These are phyloP conservation scores for Starmerella stellata DNA, from an alignment of 805 yeast genomes.

Conservation along the genomic window DNA sequence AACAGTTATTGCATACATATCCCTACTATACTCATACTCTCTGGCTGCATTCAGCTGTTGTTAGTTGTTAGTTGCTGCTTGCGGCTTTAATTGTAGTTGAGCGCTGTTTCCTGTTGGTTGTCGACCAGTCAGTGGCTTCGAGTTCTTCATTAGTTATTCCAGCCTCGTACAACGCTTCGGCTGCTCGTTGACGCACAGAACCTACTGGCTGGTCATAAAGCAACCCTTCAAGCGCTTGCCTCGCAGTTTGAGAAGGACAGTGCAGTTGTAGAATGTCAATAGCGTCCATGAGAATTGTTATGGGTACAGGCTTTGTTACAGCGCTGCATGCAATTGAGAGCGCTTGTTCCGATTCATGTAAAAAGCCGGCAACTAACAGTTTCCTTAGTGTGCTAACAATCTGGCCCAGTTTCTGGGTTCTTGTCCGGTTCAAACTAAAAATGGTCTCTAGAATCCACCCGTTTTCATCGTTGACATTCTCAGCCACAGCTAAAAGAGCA, in stretches of 20 bases:
- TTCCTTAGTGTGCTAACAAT: conserved; percentile 5
- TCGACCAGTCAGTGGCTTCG: conserved; percentile 9
- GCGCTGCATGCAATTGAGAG: conserved; percentile 39
- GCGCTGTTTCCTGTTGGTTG: too few relatives aligned
- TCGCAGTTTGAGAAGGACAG: background rate
- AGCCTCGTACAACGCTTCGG: conserved; percentile 29
- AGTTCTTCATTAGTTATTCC: conserved; percentile 7
- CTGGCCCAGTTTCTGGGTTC: background rate
- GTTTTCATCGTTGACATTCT: background rate
- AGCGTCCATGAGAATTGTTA: conserved; percentile 16
- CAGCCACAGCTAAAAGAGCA: too few relatives aligned
- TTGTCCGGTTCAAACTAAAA: conserved; percentile 3
- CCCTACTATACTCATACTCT: too few relatives aligned
- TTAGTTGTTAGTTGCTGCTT: too few relatives aligned
- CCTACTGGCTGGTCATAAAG: conserved; percentile 22
- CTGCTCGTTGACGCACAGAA: conserved; percentile 25
- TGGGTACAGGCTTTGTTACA: conserved; percentile 29
- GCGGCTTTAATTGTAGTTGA: too few relatives aligned
- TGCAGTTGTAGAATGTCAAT: conserved; percentile 8
- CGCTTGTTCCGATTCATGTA: conserved; percentile 17
- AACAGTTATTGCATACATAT: too few relatives aligned
- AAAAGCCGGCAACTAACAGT: conserved; percentile 2
- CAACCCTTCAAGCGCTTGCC: background rate
- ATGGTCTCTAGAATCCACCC: conserved; percentile 5
- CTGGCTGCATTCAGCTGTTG: too few relatives aligned